Percentiles rank a stretch among this genome's conserved stretches.
Evolutionary conservation across 2,329 filamentous ascomycete genomes (phyloP).

Genomic region (Arthroderma sp.): DNA sequence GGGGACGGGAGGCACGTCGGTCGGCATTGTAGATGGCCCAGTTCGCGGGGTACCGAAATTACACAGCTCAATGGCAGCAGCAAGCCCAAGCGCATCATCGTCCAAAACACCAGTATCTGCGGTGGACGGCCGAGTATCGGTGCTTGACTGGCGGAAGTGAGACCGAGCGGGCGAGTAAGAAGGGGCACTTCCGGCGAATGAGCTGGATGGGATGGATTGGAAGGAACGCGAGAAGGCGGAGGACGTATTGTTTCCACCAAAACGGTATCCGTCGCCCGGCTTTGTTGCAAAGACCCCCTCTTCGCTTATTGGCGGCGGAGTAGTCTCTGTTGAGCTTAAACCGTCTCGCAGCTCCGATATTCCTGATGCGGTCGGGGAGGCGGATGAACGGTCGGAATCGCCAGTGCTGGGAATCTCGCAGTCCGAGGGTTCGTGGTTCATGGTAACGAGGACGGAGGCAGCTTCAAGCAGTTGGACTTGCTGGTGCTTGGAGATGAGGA

Average conservation of each 20-base stretch:
- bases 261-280: constrained; percentile 26
- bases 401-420: constrained; percentile 55
- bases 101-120: constrained; percentile 63
- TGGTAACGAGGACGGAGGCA: constrained; percentile 85
- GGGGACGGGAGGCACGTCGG: constrained; percentile 75
- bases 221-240: constrained; percentile 61
- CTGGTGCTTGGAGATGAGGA: constrained; percentile 98
- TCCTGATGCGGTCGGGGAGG: constrained; percentile 67
- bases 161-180: constrained; percentile 33
- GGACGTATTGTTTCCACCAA: constrained; percentile 38
- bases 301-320: constrained; percentile 69
- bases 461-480: constrained; percentile 96
- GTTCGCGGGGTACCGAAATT: constrained; percentile 73
- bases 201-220: constrained; percentile 52
- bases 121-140: constrained; percentile 63
- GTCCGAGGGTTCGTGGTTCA: constrained; percentile 57
- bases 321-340: constrained; percentile 80
- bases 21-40: constrained; percentile 47
- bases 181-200: constrained; percentile 43
- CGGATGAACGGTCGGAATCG: constrained; percentile 68
- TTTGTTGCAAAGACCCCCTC: constrained; percentile 41
- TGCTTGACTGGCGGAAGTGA: constrained; percentile 60
- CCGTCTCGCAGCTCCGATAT: constrained; percentile 61
- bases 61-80: constrained; percentile 77
- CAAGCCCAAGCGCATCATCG: constrained; percentile 75